Percentiles rank a stretch among this genome's conserved stretches.
Conservation (phyloP, 345 rosid genomes). For the Bruguiera gymnorhiza region DNA sequence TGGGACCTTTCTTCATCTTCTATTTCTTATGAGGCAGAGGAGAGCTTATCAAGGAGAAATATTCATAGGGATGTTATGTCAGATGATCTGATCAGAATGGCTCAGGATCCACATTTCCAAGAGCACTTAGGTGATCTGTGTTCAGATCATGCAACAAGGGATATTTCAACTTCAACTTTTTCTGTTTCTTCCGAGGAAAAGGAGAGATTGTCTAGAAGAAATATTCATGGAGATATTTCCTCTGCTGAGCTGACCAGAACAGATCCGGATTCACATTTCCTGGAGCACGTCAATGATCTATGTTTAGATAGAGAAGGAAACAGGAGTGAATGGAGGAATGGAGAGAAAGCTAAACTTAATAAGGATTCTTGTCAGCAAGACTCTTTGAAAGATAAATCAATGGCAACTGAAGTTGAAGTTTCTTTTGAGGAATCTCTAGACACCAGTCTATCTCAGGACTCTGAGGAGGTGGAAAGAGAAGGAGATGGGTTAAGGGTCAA, state of each 20-base stretch:
- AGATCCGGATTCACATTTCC: not conserved
- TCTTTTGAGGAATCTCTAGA: slow-evolving; percentile 10
- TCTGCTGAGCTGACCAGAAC: slow-evolving; percentile 13
- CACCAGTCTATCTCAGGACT: slow-evolving; percentile 15
- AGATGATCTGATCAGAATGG: slow-evolving; percentile 7
- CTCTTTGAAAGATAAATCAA: slow-evolving; percentile 7
- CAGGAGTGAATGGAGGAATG: slow-evolving; percentile 7
- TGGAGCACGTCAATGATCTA: not conserved
- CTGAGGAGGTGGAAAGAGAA: slow-evolving; percentile 8
- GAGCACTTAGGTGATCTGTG: not conserved
- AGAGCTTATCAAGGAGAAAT: slow-evolving; percentile 17
- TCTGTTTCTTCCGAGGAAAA: slow-evolving; percentile 27
- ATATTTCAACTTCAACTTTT: too few species aligned
- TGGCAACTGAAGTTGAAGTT: slow-evolving; percentile 25
- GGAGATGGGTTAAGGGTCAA: not conserved
- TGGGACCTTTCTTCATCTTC: slow-evolving; percentile 23
- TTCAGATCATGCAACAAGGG: not conserved
- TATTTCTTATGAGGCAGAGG: slow-evolving; percentile 27
- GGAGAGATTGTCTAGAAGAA: slow-evolving; percentile 18
- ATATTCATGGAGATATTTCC: slow-evolving; percentile 14
- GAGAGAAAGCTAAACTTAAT: not conserved
- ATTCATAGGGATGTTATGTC: slow-evolving; percentile 13
- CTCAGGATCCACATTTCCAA: not conserved
- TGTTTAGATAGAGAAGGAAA: slow-evolving; percentile 11
- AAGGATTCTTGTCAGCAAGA: not conserved